These are phyloP conservation scores for Chenopodium album DNA, from an alignment of 148 eudicot species.

Conservation along the genomic window DNA sequence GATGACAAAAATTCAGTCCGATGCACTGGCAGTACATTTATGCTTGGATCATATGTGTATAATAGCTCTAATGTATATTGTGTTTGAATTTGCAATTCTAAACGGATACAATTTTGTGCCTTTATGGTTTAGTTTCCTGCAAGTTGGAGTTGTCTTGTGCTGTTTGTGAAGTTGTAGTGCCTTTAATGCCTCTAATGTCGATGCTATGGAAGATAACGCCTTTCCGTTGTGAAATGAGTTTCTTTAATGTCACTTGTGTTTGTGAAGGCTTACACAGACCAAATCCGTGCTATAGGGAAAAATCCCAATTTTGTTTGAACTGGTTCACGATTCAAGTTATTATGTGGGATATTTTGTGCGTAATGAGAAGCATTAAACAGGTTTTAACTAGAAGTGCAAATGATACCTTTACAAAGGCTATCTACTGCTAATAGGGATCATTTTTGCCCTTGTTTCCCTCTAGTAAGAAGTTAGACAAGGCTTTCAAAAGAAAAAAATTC, in stretches of 20 bases:
- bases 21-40: constrained; percentile 3
- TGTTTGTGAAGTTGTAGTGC: constrained; percentile 15
- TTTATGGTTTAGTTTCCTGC: not conserved
- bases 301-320: not conserved
- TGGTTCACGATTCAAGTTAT: not conserved
- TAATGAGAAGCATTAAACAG: too few species aligned
- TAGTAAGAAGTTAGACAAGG: too few species aligned
- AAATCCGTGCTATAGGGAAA: not conserved
- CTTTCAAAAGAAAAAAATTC: too few species aligned
- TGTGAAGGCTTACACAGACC: not conserved
- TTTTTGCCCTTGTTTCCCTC: too few species aligned
- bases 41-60: constrained; percentile 21
- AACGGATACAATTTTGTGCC: constrained; percentile 25
- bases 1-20: constrained; percentile 34
- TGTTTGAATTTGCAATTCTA: constrained; percentile 3
- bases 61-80: constrained; percentile 31
- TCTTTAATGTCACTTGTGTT: not conserved
- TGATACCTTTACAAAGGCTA: too few species aligned
- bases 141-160: constrained; percentile 14
- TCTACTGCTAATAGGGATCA: too few species aligned
- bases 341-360: not conserved
- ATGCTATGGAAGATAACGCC: not conserved
- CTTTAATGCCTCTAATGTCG: not conserved
- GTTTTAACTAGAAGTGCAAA: too few species aligned
- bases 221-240: not conserved